phyloP scores from a whole-genome alignment of 129 eudicot genomes.

The Artemisia annua region DNA sequence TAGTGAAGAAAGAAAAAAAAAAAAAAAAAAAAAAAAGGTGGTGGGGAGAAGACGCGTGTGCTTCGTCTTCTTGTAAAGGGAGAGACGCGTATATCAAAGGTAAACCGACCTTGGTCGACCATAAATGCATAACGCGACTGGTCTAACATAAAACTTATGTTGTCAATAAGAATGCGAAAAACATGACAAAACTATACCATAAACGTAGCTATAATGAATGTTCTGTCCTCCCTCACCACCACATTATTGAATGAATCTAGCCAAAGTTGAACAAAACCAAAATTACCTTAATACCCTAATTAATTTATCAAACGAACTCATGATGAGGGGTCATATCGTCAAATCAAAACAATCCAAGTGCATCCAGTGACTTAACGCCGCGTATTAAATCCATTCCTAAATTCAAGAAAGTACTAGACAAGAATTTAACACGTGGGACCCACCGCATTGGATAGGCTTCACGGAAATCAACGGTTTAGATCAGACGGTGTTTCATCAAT shows the following conservation, averaged over 20 bases:
- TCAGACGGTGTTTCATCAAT: constrained; percentile 9
- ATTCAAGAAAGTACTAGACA: constrained; percentile 23
- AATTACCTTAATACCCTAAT: background rate
- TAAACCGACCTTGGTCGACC: too few species aligned
- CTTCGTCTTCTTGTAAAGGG: too few species aligned
- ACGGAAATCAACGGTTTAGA: constrained; percentile 1
- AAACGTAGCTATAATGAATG: too few species aligned
- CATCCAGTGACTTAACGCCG: constrained; percentile 65
- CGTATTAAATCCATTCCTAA: constrained; percentile 47
- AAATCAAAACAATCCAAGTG: background rate
- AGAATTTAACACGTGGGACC: constrained; percentile 2
- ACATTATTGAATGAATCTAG: constrained; percentile 21
- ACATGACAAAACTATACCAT: background rate
- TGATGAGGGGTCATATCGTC: too few species aligned
- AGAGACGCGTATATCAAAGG: too few species aligned
- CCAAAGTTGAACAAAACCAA: background rate
- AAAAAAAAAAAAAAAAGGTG: too few species aligned
- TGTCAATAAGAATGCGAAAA: constrained; percentile 5
- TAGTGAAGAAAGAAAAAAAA: too few species aligned
- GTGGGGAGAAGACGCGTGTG: too few species aligned
- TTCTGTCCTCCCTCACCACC: background rate
- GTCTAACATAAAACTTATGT: too few species aligned
- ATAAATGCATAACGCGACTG: too few species aligned
- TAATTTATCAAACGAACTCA: background rate
- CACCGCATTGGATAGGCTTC: constrained; percentile 22